A percentile compares a stretch with the other conserved stretches of the same genome.
Evolutionary conservation across 163 green algal species (phyloP).

Genomic region (Prototheca wickerhamii): DNA sequence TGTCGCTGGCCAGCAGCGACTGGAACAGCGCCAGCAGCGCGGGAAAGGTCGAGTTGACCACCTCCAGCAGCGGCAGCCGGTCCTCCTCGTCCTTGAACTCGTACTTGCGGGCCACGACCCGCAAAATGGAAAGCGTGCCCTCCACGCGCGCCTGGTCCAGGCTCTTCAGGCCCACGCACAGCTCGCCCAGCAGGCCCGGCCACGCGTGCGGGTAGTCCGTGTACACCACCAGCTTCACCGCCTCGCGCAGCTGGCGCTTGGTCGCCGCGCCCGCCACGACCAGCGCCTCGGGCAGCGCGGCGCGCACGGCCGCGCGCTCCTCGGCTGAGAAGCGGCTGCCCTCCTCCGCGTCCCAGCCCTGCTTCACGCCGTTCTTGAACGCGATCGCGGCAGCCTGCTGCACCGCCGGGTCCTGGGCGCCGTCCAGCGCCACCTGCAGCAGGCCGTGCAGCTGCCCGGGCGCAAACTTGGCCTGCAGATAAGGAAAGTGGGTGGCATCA

Average conservation of each 20-base stretch:
- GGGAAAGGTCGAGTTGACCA: slow-evolving; percentile 71
- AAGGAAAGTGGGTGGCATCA: no score
- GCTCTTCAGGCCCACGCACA: slow-evolving; percentile 54
- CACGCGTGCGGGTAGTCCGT: slow-evolving; percentile 80
- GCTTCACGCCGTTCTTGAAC: slow-evolving; percentile 88
- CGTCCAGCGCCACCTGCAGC: slow-evolving; percentile 68
- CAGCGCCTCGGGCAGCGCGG: slow-evolving; percentile 63
- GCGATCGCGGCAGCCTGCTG: slow-evolving; percentile 80
- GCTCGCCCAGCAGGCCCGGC: slow-evolving; percentile 60
- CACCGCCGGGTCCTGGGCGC: slow-evolving; percentile 52
- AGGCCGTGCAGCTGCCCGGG: slow-evolving; percentile 65
- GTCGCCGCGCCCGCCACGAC: slow-evolving; percentile 52
- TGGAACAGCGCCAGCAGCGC: slow-evolving; percentile 69
- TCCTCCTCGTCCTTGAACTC: slow-evolving; percentile 85
- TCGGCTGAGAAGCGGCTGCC: slow-evolving; percentile 31
- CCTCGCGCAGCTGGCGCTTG: slow-evolving; percentile 77
- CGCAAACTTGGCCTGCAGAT: slow-evolving; percentile 29
- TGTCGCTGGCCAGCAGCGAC: slow-evolving; percentile 24
- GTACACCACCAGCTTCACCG: slow-evolving; percentile 68
- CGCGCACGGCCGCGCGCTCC: slow-evolving; percentile 60
- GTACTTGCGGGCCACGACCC: slow-evolving; percentile 87
- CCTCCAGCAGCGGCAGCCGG: slow-evolving; percentile 30
- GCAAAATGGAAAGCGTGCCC: slow-evolving; percentile 69
- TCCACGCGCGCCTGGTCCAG: slow-evolving; percentile 66
- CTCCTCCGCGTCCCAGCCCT: slow-evolving; percentile 59